Conservation (phyloP, 2,329 filamentous ascomycete genomes). For the Fusarium xylarioides region DNA sequence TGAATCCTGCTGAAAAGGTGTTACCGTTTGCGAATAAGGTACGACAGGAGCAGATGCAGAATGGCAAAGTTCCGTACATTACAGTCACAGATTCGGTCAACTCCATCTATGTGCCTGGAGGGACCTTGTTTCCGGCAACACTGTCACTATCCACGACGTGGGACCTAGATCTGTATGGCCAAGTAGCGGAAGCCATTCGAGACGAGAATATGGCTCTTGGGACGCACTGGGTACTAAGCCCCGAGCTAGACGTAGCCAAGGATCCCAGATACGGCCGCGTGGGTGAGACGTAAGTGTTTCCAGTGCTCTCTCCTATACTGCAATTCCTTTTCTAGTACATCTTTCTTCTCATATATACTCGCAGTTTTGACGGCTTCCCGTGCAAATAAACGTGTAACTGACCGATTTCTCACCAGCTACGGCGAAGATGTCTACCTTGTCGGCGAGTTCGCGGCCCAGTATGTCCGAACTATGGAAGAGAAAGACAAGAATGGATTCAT, state of each 20-base stretch:
- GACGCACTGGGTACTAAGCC: background rate
- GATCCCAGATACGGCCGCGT: background rate
- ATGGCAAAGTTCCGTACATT: background rate
- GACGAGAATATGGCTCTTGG: background rate
- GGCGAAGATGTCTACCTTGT: background rate
- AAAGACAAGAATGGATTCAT: background rate
- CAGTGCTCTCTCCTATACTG: background rate
- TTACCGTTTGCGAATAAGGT: background rate
- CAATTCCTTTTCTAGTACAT: rapidly evolving
- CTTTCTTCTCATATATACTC: background rate
- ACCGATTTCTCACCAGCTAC: background rate
- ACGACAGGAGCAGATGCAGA: background rate
- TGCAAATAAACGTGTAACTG: rapidly evolving
- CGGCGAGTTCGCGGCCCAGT: background rate
- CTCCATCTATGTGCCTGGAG: background rate
- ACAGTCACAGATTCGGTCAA: background rate
- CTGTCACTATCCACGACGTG: background rate
- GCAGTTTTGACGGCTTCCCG: rapidly evolving
- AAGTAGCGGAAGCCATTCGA: background rate
- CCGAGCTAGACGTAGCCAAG: background rate
- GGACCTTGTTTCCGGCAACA: background rate
- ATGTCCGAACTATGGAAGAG: background rate
- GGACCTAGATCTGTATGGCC: background rate
- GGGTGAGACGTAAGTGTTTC: background rate
- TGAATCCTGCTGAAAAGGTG: background rate